Base-by-base conservation (phyloP, 768 basidiomycete species). In the Trametes maxima region DNA sequence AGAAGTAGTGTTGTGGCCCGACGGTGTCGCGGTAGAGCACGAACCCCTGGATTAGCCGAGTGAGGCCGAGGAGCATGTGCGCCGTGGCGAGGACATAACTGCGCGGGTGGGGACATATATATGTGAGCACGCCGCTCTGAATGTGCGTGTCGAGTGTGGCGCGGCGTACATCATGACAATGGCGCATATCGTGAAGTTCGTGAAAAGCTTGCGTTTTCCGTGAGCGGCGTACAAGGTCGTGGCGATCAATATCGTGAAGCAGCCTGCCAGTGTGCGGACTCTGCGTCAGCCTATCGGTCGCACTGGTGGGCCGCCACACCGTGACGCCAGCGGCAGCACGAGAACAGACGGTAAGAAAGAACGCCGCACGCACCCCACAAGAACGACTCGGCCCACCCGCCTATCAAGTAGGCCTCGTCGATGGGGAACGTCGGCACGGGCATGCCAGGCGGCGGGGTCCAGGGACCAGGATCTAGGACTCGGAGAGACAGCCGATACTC, bases 31-130 rank as follows among this genome's bases (percentile, higher is more conserved):
- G 42, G 44, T 57, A 54, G 16, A 60, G 17, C 17, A 64, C 47
- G 39, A 64, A 60, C 19, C 51, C 63, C 39, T 54, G 49, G 17
- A 64, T 60, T 21, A 64, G 53, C n/a, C 63, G 58, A 6, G 25
- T 40, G 19, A 64, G 44, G 6, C 48, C 63, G 54, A 64, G 46
- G 8, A 43, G 35, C 35, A 64, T 60, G 45, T 64, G 63, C 24
- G 42, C 45, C 10, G 63, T 60, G 28, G 63, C 55, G 13, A 64
- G 63, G 17, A 46, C 11, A 43, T 60, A 64, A 10, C 61, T 57
- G 28, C 22, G 14, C 5, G 4, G 1, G 12, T 2, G 1, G 36
- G 19, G 28, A 6, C 1, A 7, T 16, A 17, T 36, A 14, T n/a
- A 50, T 8, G 49, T n/a, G 16, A 36, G 49, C 33, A 5, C 4